Percentiles rank a stretch among this genome's conserved stretches.
phyloP scores from a whole-genome alignment of 108 stramenopile genomes.

The Craspedostauros australis region DNA sequence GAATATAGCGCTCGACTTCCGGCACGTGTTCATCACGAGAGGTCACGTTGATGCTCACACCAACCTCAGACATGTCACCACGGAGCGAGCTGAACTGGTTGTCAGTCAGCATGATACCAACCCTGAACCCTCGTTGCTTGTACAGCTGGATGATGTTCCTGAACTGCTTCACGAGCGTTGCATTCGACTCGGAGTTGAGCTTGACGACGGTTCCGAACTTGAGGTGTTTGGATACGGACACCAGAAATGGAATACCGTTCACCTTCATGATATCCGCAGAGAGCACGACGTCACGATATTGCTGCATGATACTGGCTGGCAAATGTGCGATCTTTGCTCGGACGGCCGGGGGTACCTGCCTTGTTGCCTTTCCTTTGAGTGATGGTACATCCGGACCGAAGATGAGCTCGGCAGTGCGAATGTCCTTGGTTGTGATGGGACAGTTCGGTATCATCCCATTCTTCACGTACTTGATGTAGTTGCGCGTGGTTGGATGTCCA shows the following conservation, averaged over 20 bases:
- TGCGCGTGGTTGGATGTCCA: background rate
- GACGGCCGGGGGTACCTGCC: too few species aligned
- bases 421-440: background rate
- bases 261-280: conserved; percentile 35
- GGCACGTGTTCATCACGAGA: conserved; percentile 16
- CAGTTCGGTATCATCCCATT: conserved; percentile 18
- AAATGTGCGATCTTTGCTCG: background rate
- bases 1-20: conserved; percentile 20
- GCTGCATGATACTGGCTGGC: conserved; percentile 17
- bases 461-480: conserved; percentile 10
- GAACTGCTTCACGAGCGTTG: background rate
- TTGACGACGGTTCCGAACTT: conserved; percentile 17
- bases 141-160: conserved; percentile 4
- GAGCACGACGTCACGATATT: conserved; percentile 13
- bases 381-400: conserved; percentile 7
- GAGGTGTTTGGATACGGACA: conserved; percentile 19
- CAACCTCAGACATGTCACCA: background rate
- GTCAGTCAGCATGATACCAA: conserved; percentile 12
- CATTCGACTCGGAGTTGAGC: background rate
- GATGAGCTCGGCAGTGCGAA: background rate
- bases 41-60: conserved; percentile 13
- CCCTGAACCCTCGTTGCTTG: conserved; percentile 14
- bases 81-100: conserved; percentile 19
- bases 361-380: conserved; percentile 15
- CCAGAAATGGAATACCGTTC: conserved; percentile 32